Evolutionary conservation across 495 filamentous ascomycete genomes (phyloP), one percentile per base, ranked within the genome.

Genomic region (Barbatosphaeria neglecta): DNA sequence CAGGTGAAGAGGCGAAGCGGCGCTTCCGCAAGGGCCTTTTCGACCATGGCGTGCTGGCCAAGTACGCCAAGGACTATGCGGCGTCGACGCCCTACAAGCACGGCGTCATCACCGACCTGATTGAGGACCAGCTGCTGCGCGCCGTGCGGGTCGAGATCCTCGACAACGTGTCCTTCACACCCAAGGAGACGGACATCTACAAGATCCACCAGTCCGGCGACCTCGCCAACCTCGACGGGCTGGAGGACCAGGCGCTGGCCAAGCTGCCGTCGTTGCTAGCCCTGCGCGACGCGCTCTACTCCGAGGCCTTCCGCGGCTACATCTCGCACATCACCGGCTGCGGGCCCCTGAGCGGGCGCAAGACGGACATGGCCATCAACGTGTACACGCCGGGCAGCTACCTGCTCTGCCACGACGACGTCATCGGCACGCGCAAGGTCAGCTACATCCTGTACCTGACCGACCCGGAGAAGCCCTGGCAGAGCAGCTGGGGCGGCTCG

Each of bases 361-460:
- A 96, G 73, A 96, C 92, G 23, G 92, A 99, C 66, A 97, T 97
- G 93, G 92, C 92, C 35, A 94, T 99, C 70, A 99, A 97, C 64
- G 80, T 97, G 35, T 99, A 99, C 62, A 95, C 86, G 1, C 92
- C 93, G 41, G 90, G 90, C 16, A 95, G 90, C 57, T 92, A 95
- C 65, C 74, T 99, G 4, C 71, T 99, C 38, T 95, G 90, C 63
- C 92, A 99, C 55, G 92, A 99, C 71, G 92, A 99, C 65, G 93
- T 96, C 22, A 99, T 99, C 63, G 92, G 92, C 18, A 93, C 82
- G 53, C 75, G 92, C 23, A 80, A 88, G 45, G 78, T 99, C 45
- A 92, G 86, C 70, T 99, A 96, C 62, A 99, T 99, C 51, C 74
- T 99, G 44, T 99, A 99, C 62, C 72, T 99, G 43, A 90, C 86